Percentiles rank a stretch among this genome's conserved stretches.
Evolutionary conservation across 306 rosid species (phyloP).

Genomic region (Dalbergia cultrata): DNA sequence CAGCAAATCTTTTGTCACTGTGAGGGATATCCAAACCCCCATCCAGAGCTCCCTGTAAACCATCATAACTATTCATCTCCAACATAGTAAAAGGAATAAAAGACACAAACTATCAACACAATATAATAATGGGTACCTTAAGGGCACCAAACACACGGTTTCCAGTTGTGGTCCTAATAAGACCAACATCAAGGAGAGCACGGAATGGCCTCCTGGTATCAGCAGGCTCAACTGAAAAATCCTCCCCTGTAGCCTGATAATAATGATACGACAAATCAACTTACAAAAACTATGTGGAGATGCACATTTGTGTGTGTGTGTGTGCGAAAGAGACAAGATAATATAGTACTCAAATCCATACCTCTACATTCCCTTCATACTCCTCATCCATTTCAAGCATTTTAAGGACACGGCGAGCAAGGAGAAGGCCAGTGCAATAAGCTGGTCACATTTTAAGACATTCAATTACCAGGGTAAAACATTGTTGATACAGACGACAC

Average conservation of each 20-base stretch:
- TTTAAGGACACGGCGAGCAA: conserved; percentile 86
- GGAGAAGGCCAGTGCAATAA: conserved; percentile 90
- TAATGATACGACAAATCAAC: neutral
- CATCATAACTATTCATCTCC: neutral
- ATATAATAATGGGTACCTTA: conserved; percentile 46
- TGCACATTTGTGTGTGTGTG: no score
- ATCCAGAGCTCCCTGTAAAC: conserved; percentile 81
- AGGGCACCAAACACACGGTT: conserved; percentile 93
- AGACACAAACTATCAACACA: neutral
- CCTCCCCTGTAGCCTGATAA: conserved; percentile 85
- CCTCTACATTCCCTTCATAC: conserved; percentile 95
- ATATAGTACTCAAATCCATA: conserved; percentile 7
- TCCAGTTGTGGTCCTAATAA: conserved; percentile 84
- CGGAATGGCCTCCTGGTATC: conserved; percentile 96
- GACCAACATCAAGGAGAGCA: conserved; percentile 96
- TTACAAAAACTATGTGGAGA: neutral
- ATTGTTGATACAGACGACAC: neutral
- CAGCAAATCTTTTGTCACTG: conserved; percentile 94
- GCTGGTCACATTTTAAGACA: conserved; percentile 54
- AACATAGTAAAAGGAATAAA: neutral
- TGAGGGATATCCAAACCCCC: conserved; percentile 96
- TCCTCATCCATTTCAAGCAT: conserved; percentile 81
- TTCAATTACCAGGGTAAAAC: neutral
- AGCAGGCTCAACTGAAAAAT: conserved; percentile 89
- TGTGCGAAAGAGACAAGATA: neutral